phyloP scores from a whole-genome alignment of 2,329 filamentous ascomycete genomes.

The Aureobasidium melanogenum region DNA sequence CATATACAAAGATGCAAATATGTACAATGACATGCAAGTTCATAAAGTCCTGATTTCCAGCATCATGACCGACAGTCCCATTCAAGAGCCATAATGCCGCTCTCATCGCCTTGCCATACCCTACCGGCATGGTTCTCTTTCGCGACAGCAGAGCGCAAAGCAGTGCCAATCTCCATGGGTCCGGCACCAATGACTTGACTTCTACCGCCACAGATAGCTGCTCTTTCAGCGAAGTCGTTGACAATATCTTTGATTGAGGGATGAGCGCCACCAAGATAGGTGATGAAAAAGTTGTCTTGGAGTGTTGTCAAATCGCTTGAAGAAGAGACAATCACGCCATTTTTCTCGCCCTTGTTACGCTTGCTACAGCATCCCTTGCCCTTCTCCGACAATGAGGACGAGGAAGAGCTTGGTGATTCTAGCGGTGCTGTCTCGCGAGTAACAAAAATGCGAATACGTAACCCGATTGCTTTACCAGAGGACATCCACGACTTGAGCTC shows the following conservation, averaged over 20 bases:
- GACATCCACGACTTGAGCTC: slow-evolving; percentile 5
- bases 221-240: slow-evolving; percentile 4
- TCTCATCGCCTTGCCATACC: slow-evolving; percentile 13
- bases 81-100: slow-evolving; percentile 11
- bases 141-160: slow-evolving; percentile 10
- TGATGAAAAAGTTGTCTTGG: background rate
- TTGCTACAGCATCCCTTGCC: slow-evolving; percentile 8
- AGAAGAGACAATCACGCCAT: background rate
- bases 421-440: slow-evolving; percentile 10
- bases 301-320: background rate
- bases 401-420: background rate
- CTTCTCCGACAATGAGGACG: background rate
- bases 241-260: slow-evolving; percentile 12
- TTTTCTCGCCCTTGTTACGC: background rate
- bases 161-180: slow-evolving; percentile 10
- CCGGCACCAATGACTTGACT: slow-evolving; percentile 12
- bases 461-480: background rate
- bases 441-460: slow-evolving; percentile 13
- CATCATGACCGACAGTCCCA: slow-evolving; percentile 13
- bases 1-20: background rate
- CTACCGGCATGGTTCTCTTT: slow-evolving; percentile 8
- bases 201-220: slow-evolving; percentile 9
- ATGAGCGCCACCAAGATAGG: slow-evolving; percentile 5
- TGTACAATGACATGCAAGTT: background rate
- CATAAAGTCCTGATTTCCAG: background rate